phyloP scores from a whole-genome alignment of 2,329 filamentous ascomycete genomes.

The Calonectria ilicicola region DNA sequence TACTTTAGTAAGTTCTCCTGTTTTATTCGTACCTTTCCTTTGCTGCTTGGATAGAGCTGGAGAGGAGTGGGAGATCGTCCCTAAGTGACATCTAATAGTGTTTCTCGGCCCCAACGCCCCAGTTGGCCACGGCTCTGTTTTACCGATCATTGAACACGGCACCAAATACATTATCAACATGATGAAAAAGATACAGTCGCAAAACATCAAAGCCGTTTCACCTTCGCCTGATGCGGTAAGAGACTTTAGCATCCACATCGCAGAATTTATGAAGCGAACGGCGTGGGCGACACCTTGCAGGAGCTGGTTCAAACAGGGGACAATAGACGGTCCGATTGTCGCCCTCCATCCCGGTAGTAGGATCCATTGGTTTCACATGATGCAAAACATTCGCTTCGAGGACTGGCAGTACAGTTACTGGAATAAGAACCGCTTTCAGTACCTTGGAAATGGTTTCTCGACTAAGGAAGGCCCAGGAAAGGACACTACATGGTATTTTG shows the following conservation, averaged over 20 bases:
- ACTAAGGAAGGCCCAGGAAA: neutral
- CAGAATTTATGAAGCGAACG: slow-evolving; percentile 1
- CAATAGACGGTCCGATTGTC: slow-evolving; percentile 3
- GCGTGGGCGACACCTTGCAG: slow-evolving; percentile 12
- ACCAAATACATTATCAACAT: slow-evolving; percentile 11
- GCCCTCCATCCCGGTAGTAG: slow-evolving; percentile 6
- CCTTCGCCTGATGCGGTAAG: neutral
- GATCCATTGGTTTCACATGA: slow-evolving; percentile 16
- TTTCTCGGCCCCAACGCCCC: slow-evolving; percentile 12
- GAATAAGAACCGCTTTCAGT: slow-evolving; percentile 1
- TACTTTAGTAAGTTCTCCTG: slow-evolving; percentile 20
- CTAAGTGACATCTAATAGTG: neutral
- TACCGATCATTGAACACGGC: slow-evolving; percentile 7
- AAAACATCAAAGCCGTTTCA: slow-evolving; percentile 5
- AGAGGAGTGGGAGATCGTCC: rapidly evolving
- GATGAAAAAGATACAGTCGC: slow-evolving; percentile 12
- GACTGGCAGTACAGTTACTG: slow-evolving; percentile 6
- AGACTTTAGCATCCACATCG: neutral
- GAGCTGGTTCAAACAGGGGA: slow-evolving; percentile 15
- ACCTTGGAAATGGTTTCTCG: slow-evolving; percentile 9
- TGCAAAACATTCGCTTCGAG: neutral
- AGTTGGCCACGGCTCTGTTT: slow-evolving; percentile 4
- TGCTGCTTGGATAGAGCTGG: too few relatives aligned
- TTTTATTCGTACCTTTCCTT: too few relatives aligned
- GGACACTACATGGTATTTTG: slow-evolving; percentile 16